Percentiles rank a stretch among this genome's conserved stretches.
These are phyloP conservation scores for Scedosporium dehoogii DNA, from an alignment of 2,329 filamentous ascomycete species.

Conservation along the genomic window DNA sequence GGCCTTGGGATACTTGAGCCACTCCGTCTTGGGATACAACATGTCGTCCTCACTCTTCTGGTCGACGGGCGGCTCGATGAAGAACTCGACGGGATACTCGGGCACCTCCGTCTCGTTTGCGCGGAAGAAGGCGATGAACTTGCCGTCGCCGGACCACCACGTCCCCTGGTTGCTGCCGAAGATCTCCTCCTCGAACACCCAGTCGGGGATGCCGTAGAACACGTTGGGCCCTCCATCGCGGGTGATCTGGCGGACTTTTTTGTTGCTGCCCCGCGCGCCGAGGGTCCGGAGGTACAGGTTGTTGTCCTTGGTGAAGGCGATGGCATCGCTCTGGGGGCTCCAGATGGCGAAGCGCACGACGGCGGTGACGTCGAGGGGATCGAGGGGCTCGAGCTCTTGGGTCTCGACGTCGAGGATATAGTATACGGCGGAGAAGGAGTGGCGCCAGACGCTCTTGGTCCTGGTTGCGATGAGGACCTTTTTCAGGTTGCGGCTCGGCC, in stretches of 20 bases:
- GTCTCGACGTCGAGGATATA: constrained; percentile 86
- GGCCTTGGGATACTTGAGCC: constrained; percentile 97
- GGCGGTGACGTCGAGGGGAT: constrained; percentile 54
- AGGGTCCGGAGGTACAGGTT: constrained; percentile 74
- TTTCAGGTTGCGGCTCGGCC: constrained; percentile 74
- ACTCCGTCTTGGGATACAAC: constrained; percentile 76
- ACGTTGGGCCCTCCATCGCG: constrained; percentile 77
- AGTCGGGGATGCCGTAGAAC: constrained; percentile 95
- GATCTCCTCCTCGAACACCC: constrained; percentile 72
- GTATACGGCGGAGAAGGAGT: constrained; percentile 79
- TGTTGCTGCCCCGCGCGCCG: constrained; percentile 21
- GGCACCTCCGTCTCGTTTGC: constrained; percentile 91
- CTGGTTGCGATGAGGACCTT: constrained; percentile 78
- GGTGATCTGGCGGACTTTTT: constrained; percentile 63
- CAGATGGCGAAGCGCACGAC: constrained; percentile 77
- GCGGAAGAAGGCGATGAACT: constrained; percentile 81
- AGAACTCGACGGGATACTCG: constrained; percentile 89
- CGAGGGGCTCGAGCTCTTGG: constrained; percentile 66
- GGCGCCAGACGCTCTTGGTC: constrained; percentile 69
- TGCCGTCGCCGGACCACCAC: constrained; percentile 91
- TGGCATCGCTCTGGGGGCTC: constrained; percentile 76
- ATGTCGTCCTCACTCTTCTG: constrained; percentile 56
- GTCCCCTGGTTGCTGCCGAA: constrained; percentile 71
- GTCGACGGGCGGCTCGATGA: constrained; percentile 76
- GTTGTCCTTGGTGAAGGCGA: constrained; percentile 86